Evolutionary conservation across 176 grass and related monocot species (phyloP), one percentile per base, ranked within the genome.

Genomic region (Oryza punctata): DNA sequence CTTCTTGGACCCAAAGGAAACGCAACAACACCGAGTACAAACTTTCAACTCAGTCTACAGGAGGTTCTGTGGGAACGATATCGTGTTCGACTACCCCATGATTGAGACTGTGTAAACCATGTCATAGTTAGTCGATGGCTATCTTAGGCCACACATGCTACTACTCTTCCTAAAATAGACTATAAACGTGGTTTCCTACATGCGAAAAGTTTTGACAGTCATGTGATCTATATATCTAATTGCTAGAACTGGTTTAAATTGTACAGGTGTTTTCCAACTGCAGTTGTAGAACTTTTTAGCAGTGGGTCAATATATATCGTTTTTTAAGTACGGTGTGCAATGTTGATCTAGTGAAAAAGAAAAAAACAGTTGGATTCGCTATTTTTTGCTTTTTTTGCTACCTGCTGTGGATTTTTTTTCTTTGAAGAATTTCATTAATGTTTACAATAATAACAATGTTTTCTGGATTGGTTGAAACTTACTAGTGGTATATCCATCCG

Each of bases 1-100:
- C 23, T 90, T 88, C 61, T 71, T 95, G 57, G 93, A 95, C 60
- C 93, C 90, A 0, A 95, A 95, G 85, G 93, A 95, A 95, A 59
- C 69, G 90, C 32, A 95, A 88, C 63, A 95, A 88, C 75, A 95
- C 87, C 0, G 93, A 95, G 61, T 90, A 86, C 63, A 95, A 92
- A 92, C 90, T 40, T 95, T 88, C 70, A 73, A 72, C 4, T 88
- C 86, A 0, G 87, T 95, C 23, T 95, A 95, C 60, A 85, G 85
- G 40, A 92, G 87, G 60, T 82, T 95, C 4, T 86, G 80, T 8
- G 93, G 93, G 41, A 95, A 95, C 67, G 76, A 88, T 7, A 87
- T 95, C 8, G 90, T 69, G 64, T 85, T 89, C 10, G 70, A 89
- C 61, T 89, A 89, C 82, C 77, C 87, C 11, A 52, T 85, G 32